phyloP scores from a whole-genome alignment of 1,284 basidiomycete genomes.

The Taiwanofungus camphoratus region DNA sequence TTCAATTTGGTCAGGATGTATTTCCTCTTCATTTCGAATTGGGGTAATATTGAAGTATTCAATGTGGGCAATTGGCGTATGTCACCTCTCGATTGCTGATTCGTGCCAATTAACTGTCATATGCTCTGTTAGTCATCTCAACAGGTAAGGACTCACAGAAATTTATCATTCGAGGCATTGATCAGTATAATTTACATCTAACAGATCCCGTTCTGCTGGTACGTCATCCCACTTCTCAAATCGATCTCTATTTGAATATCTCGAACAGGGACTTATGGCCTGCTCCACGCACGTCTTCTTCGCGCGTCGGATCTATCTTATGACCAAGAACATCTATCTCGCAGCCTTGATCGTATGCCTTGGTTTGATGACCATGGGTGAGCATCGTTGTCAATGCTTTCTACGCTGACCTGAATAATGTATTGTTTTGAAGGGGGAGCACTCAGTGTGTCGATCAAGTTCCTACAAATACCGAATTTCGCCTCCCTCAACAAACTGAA shows the following conservation, averaged over 20 bases:
- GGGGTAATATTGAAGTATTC: constrained; percentile 4
- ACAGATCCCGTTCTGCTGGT: constrained; percentile 5
- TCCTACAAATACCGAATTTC: neutral
- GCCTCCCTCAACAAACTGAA: neutral
- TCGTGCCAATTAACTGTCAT: neutral
- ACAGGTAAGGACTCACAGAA: constrained; percentile 2
- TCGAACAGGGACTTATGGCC: neutral
- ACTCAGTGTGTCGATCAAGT: neutral
- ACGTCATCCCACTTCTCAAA: too few species aligned
- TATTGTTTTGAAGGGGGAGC: neutral
- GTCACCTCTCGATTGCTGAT: neutral
- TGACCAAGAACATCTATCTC: constrained; percentile 3
- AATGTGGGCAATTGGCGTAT: constrained; percentile 3
- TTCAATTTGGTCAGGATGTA: constrained; percentile 1
- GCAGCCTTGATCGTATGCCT: constrained; percentile 1
- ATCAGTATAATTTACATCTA: neutral
- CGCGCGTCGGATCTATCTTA: constrained; percentile 4
- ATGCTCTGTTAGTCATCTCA: constrained; percentile 3
- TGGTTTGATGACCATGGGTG: neutral
- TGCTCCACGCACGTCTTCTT: constrained; percentile 6
- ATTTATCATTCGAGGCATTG: neutral
- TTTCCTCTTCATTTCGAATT: constrained; percentile 3
- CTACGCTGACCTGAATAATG: neutral
- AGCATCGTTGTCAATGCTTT: neutral
- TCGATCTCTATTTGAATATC: too few species aligned